Evolutionary conservation across 768 basidiomycete genomes (phyloP).

Genomic region (Lactarius psammicola): DNA sequence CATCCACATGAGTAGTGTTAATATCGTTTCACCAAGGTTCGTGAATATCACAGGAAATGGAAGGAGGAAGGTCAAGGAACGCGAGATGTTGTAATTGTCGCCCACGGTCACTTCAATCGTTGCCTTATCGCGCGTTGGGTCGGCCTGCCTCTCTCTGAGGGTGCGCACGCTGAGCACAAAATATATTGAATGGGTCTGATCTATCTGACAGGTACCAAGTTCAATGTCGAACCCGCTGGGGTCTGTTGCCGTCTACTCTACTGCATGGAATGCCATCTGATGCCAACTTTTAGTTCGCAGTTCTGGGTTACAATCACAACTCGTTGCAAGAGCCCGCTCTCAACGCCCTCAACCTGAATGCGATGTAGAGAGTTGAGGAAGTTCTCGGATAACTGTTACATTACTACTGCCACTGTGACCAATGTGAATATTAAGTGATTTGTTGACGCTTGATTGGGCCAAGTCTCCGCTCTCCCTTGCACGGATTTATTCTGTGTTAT

Average conservation of each 20-base stretch:
- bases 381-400: background rate
- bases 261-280: background rate
- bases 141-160: slow-evolving; percentile 57
- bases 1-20: background rate
- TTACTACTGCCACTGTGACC: background rate
- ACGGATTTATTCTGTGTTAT: background rate
- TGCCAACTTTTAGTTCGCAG: slow-evolving; percentile 53
- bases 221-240: slow-evolving; percentile 28
- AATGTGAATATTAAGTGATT: background rate
- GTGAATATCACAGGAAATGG: slow-evolving; percentile 68
- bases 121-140: slow-evolving; percentile 83
- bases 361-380: slow-evolving; percentile 7
- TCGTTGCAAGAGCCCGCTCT: slow-evolving; percentile 74
- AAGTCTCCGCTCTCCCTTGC: background rate
- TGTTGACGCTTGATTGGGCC: slow-evolving; percentile 29
- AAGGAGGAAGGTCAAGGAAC: slow-evolving; percentile 62
- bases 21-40: slow-evolving; percentile 47
- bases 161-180: slow-evolving; percentile 35
- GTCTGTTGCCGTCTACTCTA: slow-evolving; percentile 19
- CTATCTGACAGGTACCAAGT: slow-evolving; percentile 16
- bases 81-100: slow-evolving; percentile 84
- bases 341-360: slow-evolving; percentile 64
- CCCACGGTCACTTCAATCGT: slow-evolving; percentile 84
- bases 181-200: slow-evolving; percentile 12
- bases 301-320: slow-evolving; percentile 82